Conservation (phyloP, 2,329 filamentous ascomycete species). For the Colletotrichum orchidophilum region DNA sequence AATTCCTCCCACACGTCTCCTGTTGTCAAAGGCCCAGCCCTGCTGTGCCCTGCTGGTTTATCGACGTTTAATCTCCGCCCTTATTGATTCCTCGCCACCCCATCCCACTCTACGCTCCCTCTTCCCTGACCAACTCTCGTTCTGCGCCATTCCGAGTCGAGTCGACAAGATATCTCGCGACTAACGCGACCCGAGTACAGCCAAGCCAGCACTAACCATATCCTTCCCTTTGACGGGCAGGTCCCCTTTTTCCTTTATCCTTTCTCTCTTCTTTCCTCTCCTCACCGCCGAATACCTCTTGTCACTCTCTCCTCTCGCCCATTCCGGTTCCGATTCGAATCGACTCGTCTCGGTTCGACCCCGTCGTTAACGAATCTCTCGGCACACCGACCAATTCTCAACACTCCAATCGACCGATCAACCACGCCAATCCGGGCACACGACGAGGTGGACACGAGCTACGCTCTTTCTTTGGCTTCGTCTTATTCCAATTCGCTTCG, state of each 20-base stretch:
- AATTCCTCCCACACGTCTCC: conserved; percentile 29
- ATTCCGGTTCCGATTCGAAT: conserved; percentile 37
- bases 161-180: conserved; percentile 32
- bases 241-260: conserved; percentile 39
- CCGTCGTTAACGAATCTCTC: conserved; percentile 23
- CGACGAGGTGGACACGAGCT: conserved; percentile 18
- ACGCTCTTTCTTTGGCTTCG: conserved; percentile 27
- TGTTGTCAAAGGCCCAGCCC: conserved; percentile 28
- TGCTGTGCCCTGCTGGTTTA: conserved; percentile 28
- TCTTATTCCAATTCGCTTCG: conserved; percentile 31
- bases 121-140: conserved; percentile 27
- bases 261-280: conserved; percentile 15
- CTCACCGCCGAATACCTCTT: background rate
- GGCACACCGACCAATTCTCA: conserved; percentile 34
- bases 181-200: conserved; percentile 30
- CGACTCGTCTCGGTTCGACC: conserved; percentile 7
- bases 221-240: conserved; percentile 45
- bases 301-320: conserved; percentile 15
- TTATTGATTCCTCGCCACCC: conserved; percentile 35
- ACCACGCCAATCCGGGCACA: background rate
- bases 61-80: conserved; percentile 34
- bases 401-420: conserved; percentile 29
- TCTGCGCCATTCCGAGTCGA: conserved; percentile 32
- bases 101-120: conserved; percentile 16
- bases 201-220: conserved; percentile 19